phyloP scores from a whole-genome alignment of 768 basidiomycete genomes.

The Floccularia luteovirens region DNA sequence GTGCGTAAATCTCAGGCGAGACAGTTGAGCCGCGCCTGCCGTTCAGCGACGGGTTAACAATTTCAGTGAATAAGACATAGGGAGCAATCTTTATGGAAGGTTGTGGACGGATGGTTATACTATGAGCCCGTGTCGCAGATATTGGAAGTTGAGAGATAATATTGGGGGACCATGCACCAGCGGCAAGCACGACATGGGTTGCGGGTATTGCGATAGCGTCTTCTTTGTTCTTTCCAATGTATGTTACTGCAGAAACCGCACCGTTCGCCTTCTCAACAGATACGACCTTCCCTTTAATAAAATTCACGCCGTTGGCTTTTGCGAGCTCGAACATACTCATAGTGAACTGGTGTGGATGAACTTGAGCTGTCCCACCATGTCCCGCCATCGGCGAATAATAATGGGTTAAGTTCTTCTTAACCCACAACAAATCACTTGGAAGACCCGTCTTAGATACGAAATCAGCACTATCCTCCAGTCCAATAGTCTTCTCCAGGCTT shows the following conservation, averaged over 20 bases:
- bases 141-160: constrained; percentile 53
- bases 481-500: constrained; percentile 50
- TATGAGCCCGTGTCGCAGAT: constrained; percentile 62
- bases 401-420: constrained; percentile 49
- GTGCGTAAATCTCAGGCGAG: constrained; percentile 67
- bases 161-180: constrained; percentile 81
- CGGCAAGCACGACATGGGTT: constrained; percentile 67
- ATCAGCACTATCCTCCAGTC: constrained; percentile 26
- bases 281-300: constrained; percentile 39
- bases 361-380: constrained; percentile 60
- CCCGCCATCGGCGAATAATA: constrained; percentile 55
- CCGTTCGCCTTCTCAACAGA: constrained; percentile 30
- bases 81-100: constrained; percentile 45
- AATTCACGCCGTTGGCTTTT: constrained; percentile 38
- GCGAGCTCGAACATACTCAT: constrained; percentile 65
- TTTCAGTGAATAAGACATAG: constrained; percentile 81
- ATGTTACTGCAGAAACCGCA: constrained; percentile 43
- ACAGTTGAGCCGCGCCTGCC: constrained; percentile 16
- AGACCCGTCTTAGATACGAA: constrained; percentile 21
- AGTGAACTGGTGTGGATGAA: constrained; percentile 72
- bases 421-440: constrained; percentile 48
- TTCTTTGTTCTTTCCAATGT: constrained; percentile 19
- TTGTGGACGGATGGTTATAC: constrained; percentile 53
- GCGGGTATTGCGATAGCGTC: constrained; percentile 35
- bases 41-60: constrained; percentile 22